Conservation (phyloP, 108 stramenopile genomes). For the Schizochytrium sp. region DNA sequence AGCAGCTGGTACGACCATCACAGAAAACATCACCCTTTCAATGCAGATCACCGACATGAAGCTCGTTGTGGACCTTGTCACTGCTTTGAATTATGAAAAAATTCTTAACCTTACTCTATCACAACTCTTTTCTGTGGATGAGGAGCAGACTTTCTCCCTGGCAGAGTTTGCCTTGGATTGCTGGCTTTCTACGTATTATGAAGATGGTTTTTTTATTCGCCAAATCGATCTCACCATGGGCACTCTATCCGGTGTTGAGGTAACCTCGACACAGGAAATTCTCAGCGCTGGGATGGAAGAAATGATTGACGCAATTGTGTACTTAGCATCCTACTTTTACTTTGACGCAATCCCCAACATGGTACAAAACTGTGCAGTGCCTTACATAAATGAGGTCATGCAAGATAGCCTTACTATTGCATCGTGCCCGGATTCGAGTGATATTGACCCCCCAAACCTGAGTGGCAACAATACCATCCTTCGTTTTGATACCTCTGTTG, state of each 20-base stretch:
- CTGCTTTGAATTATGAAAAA: background rate
- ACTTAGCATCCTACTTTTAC: conserved; percentile 47
- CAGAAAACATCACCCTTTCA: background rate
- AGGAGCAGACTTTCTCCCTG: conserved; percentile 20
- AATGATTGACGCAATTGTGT: conserved; percentile 23
- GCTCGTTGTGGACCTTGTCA: background rate
- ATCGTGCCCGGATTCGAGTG: background rate
- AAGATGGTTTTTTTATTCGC: conserved; percentile 2
- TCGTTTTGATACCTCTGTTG: background rate
- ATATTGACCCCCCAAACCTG: background rate
- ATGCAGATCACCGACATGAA: background rate
- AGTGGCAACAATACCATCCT: background rate
- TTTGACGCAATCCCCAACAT: background rate
- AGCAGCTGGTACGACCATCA: conserved; percentile 61
- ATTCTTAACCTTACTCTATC: conserved; percentile 2
- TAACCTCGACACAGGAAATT: conserved; percentile 7
- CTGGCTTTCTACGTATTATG: conserved; percentile 8
- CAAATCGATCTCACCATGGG: background rate
- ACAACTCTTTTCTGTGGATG: conserved; percentile 1
- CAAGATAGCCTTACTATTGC: background rate
- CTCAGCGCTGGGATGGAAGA: conserved; percentile 28
- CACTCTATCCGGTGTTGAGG: background rate
- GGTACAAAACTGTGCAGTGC: conserved; percentile 36
- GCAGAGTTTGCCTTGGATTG: conserved; percentile 4
- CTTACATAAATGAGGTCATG: background rate